Evolutionary conservation across 345 rosid species (phyloP), one percentile per base, ranked within the genome.

Genomic region (Pugionium cornutum): DNA sequence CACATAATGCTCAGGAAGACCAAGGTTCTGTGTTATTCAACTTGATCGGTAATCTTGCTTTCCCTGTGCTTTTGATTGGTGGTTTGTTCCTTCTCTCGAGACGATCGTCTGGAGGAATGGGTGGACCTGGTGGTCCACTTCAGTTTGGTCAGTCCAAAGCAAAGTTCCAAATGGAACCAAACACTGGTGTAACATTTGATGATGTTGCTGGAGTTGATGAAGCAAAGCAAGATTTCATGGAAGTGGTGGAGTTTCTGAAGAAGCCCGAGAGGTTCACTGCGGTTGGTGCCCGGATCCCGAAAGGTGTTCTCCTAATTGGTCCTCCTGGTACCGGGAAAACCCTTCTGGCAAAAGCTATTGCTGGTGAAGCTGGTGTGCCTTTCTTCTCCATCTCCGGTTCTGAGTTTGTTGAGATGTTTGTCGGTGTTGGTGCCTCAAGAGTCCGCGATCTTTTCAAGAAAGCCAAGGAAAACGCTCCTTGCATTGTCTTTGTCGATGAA

Each of bases 241-340:
- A 94, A 73, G 99, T 94, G 30, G 99, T 94, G 27, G 99, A 89
- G 89, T 94, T 94, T 75, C 64, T 94, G 34, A 94, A 89, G 84
- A 94, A 94, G 76, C 99, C 99, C 0, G 99, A 94, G 89, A 88
- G 99, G 29, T 94, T 94, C 74, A 94, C 99, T 10, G 97, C 99
- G 0, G 81, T 94, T 36, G 97, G 99, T 48, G 99, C 99, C 39
- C 83, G 89, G 62, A 94, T 94, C 65, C 96, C 97, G 2, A 94
- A 90, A 75, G 99, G 99, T 75, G 99, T 94, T 62, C 99, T 94
- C 61, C 90, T 94, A 2, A 79, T 90, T 68, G 99, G 99, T 62
- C 99, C 99, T 54, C 99, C 99, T 9, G 97, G 99, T 74, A 94
- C 99, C 1, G 99, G 99, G n/a, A 94, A 94, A 76, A 94, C 99